Base-by-base conservation (phyloP, 208 protist species). In the Naegleria lovaniensis region DNA sequence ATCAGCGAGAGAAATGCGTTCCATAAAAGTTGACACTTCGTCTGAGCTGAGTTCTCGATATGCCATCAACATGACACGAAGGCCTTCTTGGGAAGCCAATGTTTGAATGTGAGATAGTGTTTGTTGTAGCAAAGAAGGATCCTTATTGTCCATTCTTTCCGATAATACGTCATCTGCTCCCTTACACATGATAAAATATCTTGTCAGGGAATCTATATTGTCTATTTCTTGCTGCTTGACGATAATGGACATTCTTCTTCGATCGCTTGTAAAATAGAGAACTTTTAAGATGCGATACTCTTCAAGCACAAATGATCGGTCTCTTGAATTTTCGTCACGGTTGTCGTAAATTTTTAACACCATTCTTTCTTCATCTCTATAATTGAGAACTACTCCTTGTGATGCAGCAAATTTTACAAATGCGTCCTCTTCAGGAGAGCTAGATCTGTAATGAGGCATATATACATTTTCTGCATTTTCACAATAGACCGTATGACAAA, bases 191-290 rank as follows among this genome's bases (percentile, higher is more conserved):
- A 97, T 92, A 76, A 48, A 75, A 86, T 79, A 79, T 36, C 29
- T 36, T 22, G 13, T 75, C 25, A 22, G 58, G 4, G 13, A 22
- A 22, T 75, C 13, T n/a, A 97, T 91, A 51, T 96, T 95, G 15
- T 93, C 92, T 29, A 91, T 95, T 48, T 93, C 91, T 22, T 89
- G 91, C 58, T 95, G 90, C 43, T 92, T 91, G 25, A 97, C 92
- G n/a, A 97, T 88, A 90, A 97, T 95, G 84, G 93, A 95, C 96
- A 97, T 97, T 90, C 96, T 92, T 94, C 96, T 97, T 52, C 96
- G 92, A 92, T 95, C 93, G 87, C 94, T 92, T 39, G 95, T 95
- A 59, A 97, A 97, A 67, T 97, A 94, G 19, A 96, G 91, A 91
- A 96, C 94, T 22, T 94, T 94, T 83, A 97, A 91, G 91, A 97